These are phyloP conservation scores for Hanseniaspora vineae DNA, from an alignment of 805 yeast species.

Conservation along the genomic window DNA sequence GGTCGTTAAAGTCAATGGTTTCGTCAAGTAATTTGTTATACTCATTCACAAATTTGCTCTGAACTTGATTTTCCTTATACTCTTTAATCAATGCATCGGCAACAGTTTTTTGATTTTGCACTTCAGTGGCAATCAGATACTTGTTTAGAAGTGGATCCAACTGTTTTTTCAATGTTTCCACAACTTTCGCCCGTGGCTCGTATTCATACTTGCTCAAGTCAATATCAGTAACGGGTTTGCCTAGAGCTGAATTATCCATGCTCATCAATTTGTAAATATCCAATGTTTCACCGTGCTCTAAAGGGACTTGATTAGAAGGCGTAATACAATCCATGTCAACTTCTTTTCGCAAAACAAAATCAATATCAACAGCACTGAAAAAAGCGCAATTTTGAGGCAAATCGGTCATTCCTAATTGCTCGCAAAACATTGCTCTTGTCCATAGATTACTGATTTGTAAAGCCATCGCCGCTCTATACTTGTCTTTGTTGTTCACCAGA, in stretches of 20 bases:
- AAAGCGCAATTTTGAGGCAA: slow-evolving; percentile 94
- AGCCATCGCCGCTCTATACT: slow-evolving; percentile 65
- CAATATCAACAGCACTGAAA: slow-evolving; percentile 88
- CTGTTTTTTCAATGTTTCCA: slow-evolving; percentile 19
- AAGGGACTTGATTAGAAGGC: slow-evolving; percentile 63
- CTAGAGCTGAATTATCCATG: slow-evolving; percentile 20
- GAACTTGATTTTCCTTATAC: slow-evolving; percentile 9
- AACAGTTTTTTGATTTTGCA: slow-evolving; percentile 15
- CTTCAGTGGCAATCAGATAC: slow-evolving; percentile 19
- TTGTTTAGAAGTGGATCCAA: slow-evolving; percentile 15
- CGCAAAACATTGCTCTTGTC: slow-evolving; percentile 94
- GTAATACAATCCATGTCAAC: slow-evolving; percentile 87
- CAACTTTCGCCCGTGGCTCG: slow-evolving; percentile 18
- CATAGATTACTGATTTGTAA: slow-evolving; percentile 84
- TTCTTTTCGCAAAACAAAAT: slow-evolving; percentile 77
- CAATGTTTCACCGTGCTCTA: slow-evolving; percentile 69
- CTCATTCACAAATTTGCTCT: not conserved
- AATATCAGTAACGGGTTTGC: slow-evolving; percentile 9
- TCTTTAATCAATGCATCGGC: slow-evolving; percentile 15
- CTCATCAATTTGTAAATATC: slow-evolving; percentile 43
- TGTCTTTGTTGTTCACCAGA: slow-evolving; percentile 59
- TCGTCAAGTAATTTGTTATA: not conserved
- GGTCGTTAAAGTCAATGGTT: not conserved
- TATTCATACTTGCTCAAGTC: slow-evolving; percentile 13
- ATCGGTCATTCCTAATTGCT: slow-evolving; percentile 77